Evolutionary conservation across 305 asterid species (phyloP).

Genomic region (Fraxinus latifolia): DNA sequence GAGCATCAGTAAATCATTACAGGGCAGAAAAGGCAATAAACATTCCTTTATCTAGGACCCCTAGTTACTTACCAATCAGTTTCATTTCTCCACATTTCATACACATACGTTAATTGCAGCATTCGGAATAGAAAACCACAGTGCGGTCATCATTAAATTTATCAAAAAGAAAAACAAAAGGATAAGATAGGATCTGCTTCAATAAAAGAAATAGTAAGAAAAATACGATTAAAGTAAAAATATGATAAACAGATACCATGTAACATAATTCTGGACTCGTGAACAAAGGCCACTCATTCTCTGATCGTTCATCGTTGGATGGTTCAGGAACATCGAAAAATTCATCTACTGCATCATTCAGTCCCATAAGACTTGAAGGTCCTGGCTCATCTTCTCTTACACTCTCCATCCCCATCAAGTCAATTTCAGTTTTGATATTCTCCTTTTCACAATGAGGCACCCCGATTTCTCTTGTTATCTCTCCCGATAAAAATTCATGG

Average conservation of each 20-base stretch:
- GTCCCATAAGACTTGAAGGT: conserved; percentile 22
- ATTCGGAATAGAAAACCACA: background rate
- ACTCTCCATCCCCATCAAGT: conserved; percentile 20
- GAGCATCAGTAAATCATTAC: background rate
- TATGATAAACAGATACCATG: conserved; percentile 37
- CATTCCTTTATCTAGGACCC: background rate
- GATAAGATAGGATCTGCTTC: background rate
- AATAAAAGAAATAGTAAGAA: background rate
- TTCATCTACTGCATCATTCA: conserved; percentile 71
- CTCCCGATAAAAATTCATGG: conserved; percentile 37
- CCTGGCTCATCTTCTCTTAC: background rate
- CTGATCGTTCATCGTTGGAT: conserved; percentile 46
- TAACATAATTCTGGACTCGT: conserved; percentile 39
- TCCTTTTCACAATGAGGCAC: conserved; percentile 38
- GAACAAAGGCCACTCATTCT: conserved; percentile 43
- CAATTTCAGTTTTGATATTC: conserved; percentile 45
- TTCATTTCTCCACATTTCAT: background rate
- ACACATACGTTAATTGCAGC: background rate
- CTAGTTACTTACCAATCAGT: background rate
- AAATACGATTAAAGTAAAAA: background rate
- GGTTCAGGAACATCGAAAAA: conserved; percentile 83
- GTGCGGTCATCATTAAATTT: background rate
- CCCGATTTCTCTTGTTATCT: conserved; percentile 42
- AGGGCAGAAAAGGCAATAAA: background rate
- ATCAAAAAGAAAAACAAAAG: background rate